A percentile compares a stretch with the other conserved stretches of the same genome.
Evolutionary conservation across 225 moss, liverwort and hornwort genomes (phyloP).

Genomic region (Polytrichum formosum): DNA sequence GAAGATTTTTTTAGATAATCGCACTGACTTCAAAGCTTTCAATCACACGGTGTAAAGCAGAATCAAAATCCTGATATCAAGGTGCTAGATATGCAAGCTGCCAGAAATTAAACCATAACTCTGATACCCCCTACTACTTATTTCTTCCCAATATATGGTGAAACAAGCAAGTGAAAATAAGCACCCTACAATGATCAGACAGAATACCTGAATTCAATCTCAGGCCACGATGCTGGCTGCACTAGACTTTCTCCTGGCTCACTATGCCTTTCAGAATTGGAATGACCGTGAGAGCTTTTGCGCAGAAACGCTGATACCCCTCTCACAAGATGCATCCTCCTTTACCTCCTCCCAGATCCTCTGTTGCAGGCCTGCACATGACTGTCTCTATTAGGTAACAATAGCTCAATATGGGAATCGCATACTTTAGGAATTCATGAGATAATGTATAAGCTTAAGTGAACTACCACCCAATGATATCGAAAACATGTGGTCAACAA

Average conservation of each 20-base stretch:
- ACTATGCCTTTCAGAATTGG: conserved; percentile 2
- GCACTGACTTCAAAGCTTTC: background rate
- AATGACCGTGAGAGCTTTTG: conserved; percentile 11
- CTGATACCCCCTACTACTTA: too few relatives aligned
- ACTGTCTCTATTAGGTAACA: background rate
- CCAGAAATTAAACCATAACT: too few relatives aligned
- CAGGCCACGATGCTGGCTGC: conserved; percentile 13
- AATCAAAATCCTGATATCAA: too few relatives aligned
- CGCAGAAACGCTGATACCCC: conserved; percentile 19
- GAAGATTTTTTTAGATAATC: background rate
- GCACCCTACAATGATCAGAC: too few relatives aligned
- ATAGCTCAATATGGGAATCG: background rate
- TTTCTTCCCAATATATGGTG: too few relatives aligned
- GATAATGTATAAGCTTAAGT: background rate
- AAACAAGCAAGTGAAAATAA: too few relatives aligned
- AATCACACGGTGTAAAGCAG: background rate
- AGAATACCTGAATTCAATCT: conserved; percentile 13
- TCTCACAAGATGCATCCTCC: conserved; percentile 17
- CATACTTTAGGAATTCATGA: background rate
- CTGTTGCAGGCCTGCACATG: conserved; percentile 8
- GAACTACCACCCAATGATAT: background rate
- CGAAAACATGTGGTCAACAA: background rate
- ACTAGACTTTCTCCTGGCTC: conserved; percentile 12
- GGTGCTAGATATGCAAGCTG: too few relatives aligned
- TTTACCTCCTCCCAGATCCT: conserved; percentile 1